Conservation (phyloP, 2,329 filamentous ascomycete species). For the Cladobotryum mycophilum region DNA sequence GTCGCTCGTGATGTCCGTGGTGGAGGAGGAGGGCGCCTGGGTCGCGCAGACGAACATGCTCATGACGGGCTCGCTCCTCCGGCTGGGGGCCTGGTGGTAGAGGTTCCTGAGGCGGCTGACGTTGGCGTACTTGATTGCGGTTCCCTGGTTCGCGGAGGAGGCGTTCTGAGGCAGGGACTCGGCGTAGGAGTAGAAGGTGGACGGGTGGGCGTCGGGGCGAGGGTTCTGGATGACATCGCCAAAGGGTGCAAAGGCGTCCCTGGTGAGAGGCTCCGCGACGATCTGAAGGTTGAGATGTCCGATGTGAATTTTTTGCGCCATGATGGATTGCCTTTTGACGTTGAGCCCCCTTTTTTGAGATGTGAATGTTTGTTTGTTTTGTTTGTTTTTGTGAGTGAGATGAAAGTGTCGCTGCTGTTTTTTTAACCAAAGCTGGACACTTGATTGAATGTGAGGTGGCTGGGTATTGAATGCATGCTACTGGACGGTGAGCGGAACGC, state of each 20-base stretch:
- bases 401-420: too few species aligned
- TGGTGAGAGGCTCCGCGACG: conserved; percentile 59
- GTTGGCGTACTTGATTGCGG: conserved; percentile 78
- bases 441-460: too few species aligned
- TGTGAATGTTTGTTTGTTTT: not conserved
- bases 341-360: not conserved
- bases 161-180: conserved; percentile 38
- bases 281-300: conserved; percentile 31
- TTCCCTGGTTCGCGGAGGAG: conserved; percentile 73
- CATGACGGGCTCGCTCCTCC: conserved; percentile 53
- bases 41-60: conserved; percentile 80
- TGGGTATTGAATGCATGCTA: too few species aligned
- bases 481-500: too few species aligned
- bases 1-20: conserved; percentile 13
- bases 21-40: conserved; percentile 10
- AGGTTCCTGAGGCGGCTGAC: conserved; percentile 68
- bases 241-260: conserved; percentile 66
- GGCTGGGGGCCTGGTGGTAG: conserved; percentile 61
- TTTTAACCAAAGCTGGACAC: too few species aligned
- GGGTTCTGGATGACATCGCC: conserved; percentile 79
- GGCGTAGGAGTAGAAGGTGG: conserved; percentile 35
- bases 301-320: conserved; percentile 22
- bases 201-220: conserved; percentile 47
- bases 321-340: conserved; percentile 5
- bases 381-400: too few species aligned